These are phyloP conservation scores for Psilocybe cyanescens DNA, from an alignment of 768 basidiomycete genomes.

Conservation along the genomic window DNA sequence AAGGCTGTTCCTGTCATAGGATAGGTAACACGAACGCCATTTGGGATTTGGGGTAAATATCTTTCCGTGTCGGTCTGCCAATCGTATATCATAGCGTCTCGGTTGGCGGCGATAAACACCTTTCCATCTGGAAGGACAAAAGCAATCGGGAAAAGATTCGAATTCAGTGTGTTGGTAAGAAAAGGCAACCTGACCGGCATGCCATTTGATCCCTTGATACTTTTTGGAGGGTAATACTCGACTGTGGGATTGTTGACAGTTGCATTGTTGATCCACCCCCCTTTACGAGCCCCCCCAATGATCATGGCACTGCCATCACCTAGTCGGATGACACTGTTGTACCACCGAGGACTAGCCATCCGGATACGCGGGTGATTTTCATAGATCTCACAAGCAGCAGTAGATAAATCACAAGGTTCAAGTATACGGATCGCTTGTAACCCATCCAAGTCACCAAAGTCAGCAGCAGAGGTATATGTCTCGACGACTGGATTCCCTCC, in stretches of 20 bases:
- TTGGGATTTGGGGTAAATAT: constrained; percentile 69
- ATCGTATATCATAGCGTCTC: constrained; percentile 79
- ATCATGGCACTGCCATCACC: constrained; percentile 84
- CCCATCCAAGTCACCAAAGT: constrained; percentile 79
- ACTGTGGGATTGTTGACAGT: constrained; percentile 82
- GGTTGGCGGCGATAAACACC: constrained; percentile 79
- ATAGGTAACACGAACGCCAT: constrained; percentile 81
- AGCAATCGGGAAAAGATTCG: constrained; percentile 84
- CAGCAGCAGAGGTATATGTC: constrained; percentile 62
- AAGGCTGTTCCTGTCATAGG: constrained; percentile 79
- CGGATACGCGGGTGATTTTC: constrained; percentile 68
- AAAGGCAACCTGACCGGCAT: constrained; percentile 67
- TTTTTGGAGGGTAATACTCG: constrained; percentile 84
- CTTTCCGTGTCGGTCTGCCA: constrained; percentile 67
- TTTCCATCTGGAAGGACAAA: constrained; percentile 72
- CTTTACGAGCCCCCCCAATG: constrained; percentile 79
- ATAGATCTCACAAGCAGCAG: constrained; percentile 60
- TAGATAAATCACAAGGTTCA: constrained; percentile 59
- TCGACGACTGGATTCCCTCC: constrained; percentile 83
- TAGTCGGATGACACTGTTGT: constrained; percentile 71
- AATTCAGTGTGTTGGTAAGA: constrained; percentile 70
- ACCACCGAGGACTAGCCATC: constrained; percentile 83
- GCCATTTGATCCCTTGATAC: constrained; percentile 67
- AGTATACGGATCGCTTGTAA: constrained; percentile 76
- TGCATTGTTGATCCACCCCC: constrained; percentile 86